A percentile compares a stretch with the other conserved stretches of the same genome.
Conservation (phyloP, 305 asterid genomes). For the Rubia peregrina region DNA sequence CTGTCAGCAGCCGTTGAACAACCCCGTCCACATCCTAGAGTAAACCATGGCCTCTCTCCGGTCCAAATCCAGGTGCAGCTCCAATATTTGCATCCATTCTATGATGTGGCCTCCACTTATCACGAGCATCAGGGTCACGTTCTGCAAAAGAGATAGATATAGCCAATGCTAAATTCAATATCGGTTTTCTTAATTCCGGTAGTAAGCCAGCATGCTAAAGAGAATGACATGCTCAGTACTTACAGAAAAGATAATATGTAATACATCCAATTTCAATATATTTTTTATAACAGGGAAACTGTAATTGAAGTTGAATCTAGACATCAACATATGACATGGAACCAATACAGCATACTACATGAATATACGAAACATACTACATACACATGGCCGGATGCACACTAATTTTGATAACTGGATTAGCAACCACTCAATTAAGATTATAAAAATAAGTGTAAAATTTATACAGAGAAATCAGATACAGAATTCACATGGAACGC, state of each 20-base stretch:
- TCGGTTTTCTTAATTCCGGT: not conserved
- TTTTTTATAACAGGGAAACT: not conserved
- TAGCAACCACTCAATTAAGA: too few relatives aligned
- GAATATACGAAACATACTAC: not conserved
- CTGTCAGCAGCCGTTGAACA: conserved; percentile 42
- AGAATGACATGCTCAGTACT: not conserved
- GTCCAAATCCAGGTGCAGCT: conserved; percentile 94
- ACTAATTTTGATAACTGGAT: not conserved
- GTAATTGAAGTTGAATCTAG: not conserved
- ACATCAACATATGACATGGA: not conserved
- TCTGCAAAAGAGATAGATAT: conserved; percentile 41
- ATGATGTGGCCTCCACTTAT: conserved; percentile 98
- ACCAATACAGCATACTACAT: not conserved
- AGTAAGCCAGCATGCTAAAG: not conserved
- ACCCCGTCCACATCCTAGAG: conserved; percentile 87
- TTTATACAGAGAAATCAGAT: too few relatives aligned
- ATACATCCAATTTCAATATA: not conserved
- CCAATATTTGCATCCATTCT: conserved; percentile 77
- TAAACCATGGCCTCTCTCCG: conserved; percentile 79
- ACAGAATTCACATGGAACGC: too few relatives aligned
- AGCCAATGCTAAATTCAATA: too few relatives aligned
- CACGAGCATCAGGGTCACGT: conserved; percentile 88
- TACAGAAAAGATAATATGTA: not conserved
- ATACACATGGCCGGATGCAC: not conserved
- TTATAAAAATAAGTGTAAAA: too few relatives aligned